Percentiles rank a stretch among this genome's conserved stretches.
These are phyloP conservation scores for Flaveria trinervia DNA, from an alignment of 129 eudicot genomes.

Conservation along the genomic window DNA sequence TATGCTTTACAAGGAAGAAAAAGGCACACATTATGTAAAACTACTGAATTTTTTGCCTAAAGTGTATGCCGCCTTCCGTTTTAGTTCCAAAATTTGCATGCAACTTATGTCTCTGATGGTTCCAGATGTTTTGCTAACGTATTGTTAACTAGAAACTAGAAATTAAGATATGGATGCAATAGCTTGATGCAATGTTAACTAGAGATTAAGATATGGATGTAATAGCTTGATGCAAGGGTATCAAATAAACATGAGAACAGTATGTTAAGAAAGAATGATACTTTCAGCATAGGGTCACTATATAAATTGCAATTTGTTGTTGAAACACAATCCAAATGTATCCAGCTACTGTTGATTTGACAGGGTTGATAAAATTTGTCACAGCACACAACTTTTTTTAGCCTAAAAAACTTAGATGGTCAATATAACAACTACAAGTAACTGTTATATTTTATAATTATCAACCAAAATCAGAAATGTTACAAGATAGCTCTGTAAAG, in stretches of 20 bases:
- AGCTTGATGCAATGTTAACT: too few species aligned
- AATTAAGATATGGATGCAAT: background rate
- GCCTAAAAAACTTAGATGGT: background rate
- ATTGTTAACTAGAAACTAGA: too few species aligned
- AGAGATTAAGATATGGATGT: background rate
- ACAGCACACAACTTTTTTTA: background rate
- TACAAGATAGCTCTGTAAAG: background rate
- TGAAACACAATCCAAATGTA: too few species aligned
- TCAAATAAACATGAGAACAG: too few species aligned
- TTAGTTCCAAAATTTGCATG: background rate
- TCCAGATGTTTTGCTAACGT: background rate
- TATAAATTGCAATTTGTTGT: too few species aligned
- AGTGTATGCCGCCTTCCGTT: background rate
- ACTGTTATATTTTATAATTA: background rate
- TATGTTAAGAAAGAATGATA: too few species aligned
- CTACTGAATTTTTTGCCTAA: background rate
- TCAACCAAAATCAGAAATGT: background rate
- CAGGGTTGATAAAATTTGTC: background rate
- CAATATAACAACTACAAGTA: background rate
- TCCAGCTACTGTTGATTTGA: background rate
- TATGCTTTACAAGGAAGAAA: constrained; percentile 26
- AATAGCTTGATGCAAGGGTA: background rate
- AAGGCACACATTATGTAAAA: background rate
- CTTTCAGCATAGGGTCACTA: too few species aligned
- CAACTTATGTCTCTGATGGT: constrained; percentile 7